Conservation (phyloP, 306 rosid genomes). For the Heteromeles arbutifolia region DNA sequence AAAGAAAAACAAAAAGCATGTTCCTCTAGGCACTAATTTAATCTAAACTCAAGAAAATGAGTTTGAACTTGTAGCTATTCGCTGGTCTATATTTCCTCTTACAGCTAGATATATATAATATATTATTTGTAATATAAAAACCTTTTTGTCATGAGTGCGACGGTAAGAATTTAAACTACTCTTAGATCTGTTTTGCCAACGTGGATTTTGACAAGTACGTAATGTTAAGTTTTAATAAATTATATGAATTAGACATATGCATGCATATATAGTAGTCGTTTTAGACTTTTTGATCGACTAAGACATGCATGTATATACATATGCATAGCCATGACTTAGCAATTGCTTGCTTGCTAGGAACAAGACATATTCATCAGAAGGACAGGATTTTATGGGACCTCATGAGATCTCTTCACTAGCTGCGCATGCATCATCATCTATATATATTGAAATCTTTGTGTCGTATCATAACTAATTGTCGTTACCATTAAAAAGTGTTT, state of each 20-base stretch:
- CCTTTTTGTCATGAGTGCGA: too few relatives aligned
- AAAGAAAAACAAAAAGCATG: too few relatives aligned
- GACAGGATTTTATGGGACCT: background rate
- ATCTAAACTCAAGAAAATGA: background rate
- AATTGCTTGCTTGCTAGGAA: background rate
- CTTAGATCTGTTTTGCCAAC: too few relatives aligned
- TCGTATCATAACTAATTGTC: too few relatives aligned
- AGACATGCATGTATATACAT: background rate
- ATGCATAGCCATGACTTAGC: background rate
- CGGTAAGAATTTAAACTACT: too few relatives aligned
- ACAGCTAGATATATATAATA: background rate
- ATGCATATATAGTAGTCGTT: background rate
- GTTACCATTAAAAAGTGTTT: too few relatives aligned
- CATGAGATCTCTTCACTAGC: too few relatives aligned
- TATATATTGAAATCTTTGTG: background rate
- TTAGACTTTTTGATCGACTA: slow-evolving; percentile 3
- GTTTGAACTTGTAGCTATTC: background rate
- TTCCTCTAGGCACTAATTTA: too few relatives aligned
- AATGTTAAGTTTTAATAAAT: too few relatives aligned
- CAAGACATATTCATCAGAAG: background rate
- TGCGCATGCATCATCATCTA: background rate
- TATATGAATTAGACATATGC: too few relatives aligned
- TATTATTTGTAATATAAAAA: background rate
- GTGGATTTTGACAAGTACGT: too few relatives aligned
- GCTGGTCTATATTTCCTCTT: too few relatives aligned